A percentile compares a stretch with the other conserved stretches of the same genome.
phyloP scores from a whole-genome alignment of 2,329 filamentous ascomycete genomes.

The Colletotrichum noveboracense region DNA sequence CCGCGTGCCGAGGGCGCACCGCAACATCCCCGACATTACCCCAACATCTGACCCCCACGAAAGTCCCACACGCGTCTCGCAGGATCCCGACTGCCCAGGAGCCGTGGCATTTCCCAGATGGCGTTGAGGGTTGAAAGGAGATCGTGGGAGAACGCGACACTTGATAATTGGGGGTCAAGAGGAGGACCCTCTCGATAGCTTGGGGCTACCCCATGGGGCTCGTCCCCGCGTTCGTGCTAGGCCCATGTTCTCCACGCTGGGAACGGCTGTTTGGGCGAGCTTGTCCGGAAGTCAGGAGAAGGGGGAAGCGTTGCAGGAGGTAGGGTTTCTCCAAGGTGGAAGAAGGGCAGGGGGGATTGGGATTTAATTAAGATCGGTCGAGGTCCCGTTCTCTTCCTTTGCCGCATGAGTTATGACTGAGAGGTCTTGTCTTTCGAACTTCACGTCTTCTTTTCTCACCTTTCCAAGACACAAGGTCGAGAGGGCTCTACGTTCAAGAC shows the following conservation, averaged over 20 bases:
- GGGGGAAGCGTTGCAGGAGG: neutral
- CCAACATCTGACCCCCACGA: conserved; percentile 13
- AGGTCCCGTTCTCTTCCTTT: neutral
- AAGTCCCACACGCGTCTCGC: neutral
- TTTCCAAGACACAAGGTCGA: neutral
- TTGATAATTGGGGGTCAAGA: neutral
- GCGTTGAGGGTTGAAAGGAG: neutral
- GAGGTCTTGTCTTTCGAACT: neutral
- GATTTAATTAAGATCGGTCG: neutral
- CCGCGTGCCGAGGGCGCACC: neutral
- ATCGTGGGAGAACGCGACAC: neutral
- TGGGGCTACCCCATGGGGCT: conserved; percentile 14
- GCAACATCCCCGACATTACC: neutral
- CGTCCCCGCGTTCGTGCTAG: conserved; percentile 2
- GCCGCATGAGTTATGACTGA: neutral
- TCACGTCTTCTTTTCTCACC: neutral
- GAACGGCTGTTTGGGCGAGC: neutral
- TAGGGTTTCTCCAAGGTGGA: neutral
- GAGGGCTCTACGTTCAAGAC: neutral
- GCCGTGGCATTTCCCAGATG: too few relatives aligned
- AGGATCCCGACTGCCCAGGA: neutral
- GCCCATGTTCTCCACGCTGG: neutral
- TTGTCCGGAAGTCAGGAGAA: neutral
- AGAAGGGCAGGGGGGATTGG: neutral
- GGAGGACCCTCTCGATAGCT: neutral